These are phyloP conservation scores for Ilyonectria robusta DNA, from an alignment of 2,329 filamentous ascomycete genomes.

Conservation along the genomic window DNA sequence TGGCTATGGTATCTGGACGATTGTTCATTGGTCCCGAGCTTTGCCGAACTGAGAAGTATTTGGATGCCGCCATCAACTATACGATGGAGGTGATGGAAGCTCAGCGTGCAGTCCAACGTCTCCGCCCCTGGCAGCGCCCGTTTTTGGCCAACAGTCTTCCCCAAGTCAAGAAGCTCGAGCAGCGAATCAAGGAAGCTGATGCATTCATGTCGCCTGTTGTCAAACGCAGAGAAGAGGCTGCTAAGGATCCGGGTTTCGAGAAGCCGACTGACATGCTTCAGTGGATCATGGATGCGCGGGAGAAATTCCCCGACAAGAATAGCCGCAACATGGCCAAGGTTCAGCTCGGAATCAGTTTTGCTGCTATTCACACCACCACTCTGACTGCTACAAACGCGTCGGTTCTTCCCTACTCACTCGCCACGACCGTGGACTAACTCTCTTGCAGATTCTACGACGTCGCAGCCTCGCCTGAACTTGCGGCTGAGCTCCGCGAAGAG, in stretches of 20 bases:
- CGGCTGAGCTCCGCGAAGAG: conserved; percentile 67
- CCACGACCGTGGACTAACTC: neutral
- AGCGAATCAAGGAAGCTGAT: conserved; percentile 51
- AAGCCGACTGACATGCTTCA: conserved; percentile 64
- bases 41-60: conserved; percentile 60
- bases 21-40: conserved; percentile 64
- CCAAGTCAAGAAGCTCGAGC: conserved; percentile 51
- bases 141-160: conserved; percentile 51
- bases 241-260: conserved; percentile 30
- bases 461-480: conserved; percentile 63
- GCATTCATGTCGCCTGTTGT: conserved; percentile 56
- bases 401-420: conserved; percentile 19
- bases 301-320: conserved; percentile 50
- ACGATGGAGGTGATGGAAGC: conserved; percentile 59
- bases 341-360: conserved; percentile 62
- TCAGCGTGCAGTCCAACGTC: conserved; percentile 46
- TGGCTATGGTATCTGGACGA: conserved; percentile 62
- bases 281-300: conserved; percentile 59
- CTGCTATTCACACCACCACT: conserved; percentile 67
- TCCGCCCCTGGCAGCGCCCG: conserved; percentile 52
- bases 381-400: conserved; percentile 61
- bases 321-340: conserved; percentile 57
- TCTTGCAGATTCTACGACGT: conserved; percentile 63
- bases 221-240: conserved; percentile 43
- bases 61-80: conserved; percentile 64